Conservation (phyloP, 1,284 basidiomycete genomes). For the Earliella scabrosa region DNA sequence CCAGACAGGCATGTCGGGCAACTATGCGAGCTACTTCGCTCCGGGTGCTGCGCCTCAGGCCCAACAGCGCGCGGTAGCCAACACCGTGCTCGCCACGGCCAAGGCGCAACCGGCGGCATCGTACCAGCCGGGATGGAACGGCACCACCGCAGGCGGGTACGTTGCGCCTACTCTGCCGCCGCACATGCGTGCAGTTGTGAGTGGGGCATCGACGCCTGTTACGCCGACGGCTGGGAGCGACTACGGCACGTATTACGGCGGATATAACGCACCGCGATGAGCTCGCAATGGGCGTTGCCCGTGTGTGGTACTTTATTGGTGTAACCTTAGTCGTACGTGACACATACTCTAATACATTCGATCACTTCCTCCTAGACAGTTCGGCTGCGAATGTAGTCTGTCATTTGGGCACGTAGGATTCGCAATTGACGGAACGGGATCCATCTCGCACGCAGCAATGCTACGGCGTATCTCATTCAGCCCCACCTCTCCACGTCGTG, state of each 20-base stretch:
- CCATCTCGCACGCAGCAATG: too few relatives aligned
- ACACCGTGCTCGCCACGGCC: conserved; percentile 42
- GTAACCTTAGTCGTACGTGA: conserved; percentile 24
- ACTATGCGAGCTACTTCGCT: conserved; percentile 39
- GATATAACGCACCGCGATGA: conserved; percentile 30
- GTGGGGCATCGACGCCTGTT: conserved; percentile 23
- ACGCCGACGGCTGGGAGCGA: conserved; percentile 29
- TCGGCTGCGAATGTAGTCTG: too few relatives aligned
- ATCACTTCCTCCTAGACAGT: too few relatives aligned
- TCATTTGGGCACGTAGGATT: too few relatives aligned
- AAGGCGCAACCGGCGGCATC: conserved; percentile 30
- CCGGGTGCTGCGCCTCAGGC: conserved; percentile 31
- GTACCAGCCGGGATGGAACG: conserved; percentile 30
- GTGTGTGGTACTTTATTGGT: conserved; percentile 15
- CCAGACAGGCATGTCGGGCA: conserved; percentile 2
- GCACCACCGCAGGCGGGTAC: conserved; percentile 28
- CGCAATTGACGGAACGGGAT: too few relatives aligned
- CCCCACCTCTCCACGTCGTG: too few relatives aligned
- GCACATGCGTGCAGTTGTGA: conserved; percentile 37
- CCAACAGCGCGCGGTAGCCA: conserved; percentile 51
- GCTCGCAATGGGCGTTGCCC: not conserved
- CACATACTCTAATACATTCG: too few relatives aligned
- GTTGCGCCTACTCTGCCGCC: conserved; percentile 45
- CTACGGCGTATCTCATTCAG: too few relatives aligned
- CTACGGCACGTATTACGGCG: conserved; percentile 31